Percentiles rank a stretch among this genome's conserved stretches.
phyloP scores from a whole-genome alignment of 2,329 filamentous ascomycete genomes.

The Fusarium compactum region DNA sequence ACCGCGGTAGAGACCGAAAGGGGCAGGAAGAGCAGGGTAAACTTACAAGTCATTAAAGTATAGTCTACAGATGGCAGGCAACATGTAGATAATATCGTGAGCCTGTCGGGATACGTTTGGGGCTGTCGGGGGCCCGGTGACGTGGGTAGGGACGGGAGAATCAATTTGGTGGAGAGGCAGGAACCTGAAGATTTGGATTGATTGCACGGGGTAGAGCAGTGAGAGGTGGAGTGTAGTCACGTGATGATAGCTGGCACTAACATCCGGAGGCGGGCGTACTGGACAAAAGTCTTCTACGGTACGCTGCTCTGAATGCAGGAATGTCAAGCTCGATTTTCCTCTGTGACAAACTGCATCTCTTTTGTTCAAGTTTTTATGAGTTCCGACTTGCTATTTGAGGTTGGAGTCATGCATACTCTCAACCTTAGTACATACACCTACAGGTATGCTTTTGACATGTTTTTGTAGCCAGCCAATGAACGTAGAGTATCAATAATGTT shows the following conservation, averaged over 20 bases:
- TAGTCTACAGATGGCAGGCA: slow-evolving; percentile 54
- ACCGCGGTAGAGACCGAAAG: slow-evolving; percentile 45
- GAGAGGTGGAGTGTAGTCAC: slow-evolving; percentile 29
- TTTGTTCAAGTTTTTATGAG: not conserved
- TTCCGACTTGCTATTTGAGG: not conserved
- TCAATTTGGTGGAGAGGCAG: slow-evolving; percentile 51
- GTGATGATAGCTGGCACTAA: slow-evolving; percentile 22
- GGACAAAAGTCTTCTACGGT: not conserved
- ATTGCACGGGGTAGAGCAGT: slow-evolving; percentile 44
- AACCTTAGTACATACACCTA: not conserved
- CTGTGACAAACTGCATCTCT: not conserved
- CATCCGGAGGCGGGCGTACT: not conserved
- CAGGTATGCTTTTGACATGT: not conserved
- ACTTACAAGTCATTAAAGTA: slow-evolving; percentile 67
- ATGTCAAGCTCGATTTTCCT: not conserved
- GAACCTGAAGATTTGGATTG: slow-evolving; percentile 56
- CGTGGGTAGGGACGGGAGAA: slow-evolving; percentile 52
- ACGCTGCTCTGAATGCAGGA: not conserved
- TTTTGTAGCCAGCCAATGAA: slow-evolving; percentile 20
- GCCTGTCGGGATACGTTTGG: slow-evolving; percentile 44
- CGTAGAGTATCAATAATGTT: not conserved
- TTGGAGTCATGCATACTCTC: not conserved
- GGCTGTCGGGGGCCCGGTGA: slow-evolving; percentile 47
- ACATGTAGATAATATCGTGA: slow-evolving; percentile 44
- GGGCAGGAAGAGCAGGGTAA: slow-evolving; percentile 44